Evolutionary conservation across 306 rosid species (phyloP).

Genomic region (Mucuna pruriens): DNA sequence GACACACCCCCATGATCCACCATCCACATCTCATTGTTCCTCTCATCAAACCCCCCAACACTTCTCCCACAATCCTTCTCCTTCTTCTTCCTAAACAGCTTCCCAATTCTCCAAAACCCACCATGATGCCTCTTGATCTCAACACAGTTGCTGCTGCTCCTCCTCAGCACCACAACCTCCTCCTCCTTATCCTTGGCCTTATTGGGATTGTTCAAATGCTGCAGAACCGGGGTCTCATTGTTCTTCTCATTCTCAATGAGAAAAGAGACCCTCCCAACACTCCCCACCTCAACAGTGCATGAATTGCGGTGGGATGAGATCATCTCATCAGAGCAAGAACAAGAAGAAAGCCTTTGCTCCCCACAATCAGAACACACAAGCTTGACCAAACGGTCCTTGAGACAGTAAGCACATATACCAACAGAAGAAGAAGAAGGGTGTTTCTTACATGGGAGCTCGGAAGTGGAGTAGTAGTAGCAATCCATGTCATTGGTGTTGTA

Average conservation of each 20-base stretch:
- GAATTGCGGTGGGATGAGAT: constrained; percentile 86
- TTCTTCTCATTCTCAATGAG: constrained; percentile 84
- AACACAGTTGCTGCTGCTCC: constrained; percentile 80
- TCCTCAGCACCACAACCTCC: constrained; percentile 51
- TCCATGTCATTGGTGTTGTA: constrained; percentile 66
- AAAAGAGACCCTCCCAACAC: constrained; percentile 91
- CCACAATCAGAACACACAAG: constrained; percentile 98
- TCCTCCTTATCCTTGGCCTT: constrained; percentile 59
- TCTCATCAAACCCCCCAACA: constrained; percentile 78
- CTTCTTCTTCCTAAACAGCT: constrained; percentile 72
- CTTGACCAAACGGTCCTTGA: constrained; percentile 79
- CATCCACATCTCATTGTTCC: constrained; percentile 67
- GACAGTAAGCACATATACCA: constrained; percentile 91
- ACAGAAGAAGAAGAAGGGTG: constrained; percentile 85
- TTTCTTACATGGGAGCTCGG: constrained; percentile 73
- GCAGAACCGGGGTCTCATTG: constrained; percentile 43
- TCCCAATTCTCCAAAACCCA: constrained; percentile 79
- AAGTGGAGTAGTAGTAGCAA: constrained; percentile 69
- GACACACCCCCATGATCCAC: constrained; percentile 70
- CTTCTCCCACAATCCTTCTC: constrained; percentile 72
- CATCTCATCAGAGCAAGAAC: constrained; percentile 95
- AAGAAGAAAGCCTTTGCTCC: constrained; percentile 94
- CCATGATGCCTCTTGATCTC: constrained; percentile 65
- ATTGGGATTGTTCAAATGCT: constrained; percentile 21
- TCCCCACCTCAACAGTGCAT: constrained; percentile 81